Evolutionary conservation across 768 basidiomycete species (phyloP).

Genomic region (Paxillus involutus): DNA sequence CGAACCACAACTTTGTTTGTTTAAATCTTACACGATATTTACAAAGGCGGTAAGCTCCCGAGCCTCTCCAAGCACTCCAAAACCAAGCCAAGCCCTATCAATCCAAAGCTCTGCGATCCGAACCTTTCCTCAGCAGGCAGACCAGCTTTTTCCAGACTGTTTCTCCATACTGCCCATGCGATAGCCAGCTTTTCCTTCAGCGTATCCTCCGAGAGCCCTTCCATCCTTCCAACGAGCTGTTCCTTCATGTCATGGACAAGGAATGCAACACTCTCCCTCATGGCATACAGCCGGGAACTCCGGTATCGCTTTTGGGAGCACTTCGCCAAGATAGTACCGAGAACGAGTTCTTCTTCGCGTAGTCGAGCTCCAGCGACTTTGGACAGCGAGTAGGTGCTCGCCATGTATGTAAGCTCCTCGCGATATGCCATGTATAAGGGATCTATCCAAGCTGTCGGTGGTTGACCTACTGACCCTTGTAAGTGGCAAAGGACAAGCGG

Average conservation of each 20-base stretch:
- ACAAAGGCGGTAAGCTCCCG: conserved; percentile 27
- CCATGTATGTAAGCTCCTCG: conserved; percentile 71
- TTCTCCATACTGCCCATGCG: conserved; percentile 69
- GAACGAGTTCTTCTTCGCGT: conserved; percentile 71
- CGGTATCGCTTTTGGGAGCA: conserved; percentile 64
- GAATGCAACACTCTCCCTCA: conserved; percentile 55
- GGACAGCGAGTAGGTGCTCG: conserved; percentile 64
- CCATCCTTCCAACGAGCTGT: conserved; percentile 32
- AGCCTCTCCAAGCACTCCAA: conserved; percentile 56
- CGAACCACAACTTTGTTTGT: no score
- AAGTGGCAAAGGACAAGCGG: conserved; percentile 24
- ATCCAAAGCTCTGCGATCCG: conserved; percentile 64
- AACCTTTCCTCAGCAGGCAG: conserved; percentile 32
- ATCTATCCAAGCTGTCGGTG: conserved; percentile 12
- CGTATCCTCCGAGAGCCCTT: conserved; percentile 24
- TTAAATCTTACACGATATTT: not conserved
- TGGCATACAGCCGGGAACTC: conserved; percentile 56
- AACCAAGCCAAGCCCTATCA: conserved; percentile 60
- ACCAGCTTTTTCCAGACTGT: conserved; percentile 40
- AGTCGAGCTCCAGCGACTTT: conserved; percentile 54
- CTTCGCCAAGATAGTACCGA: conserved; percentile 72
- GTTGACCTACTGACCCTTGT: not conserved
- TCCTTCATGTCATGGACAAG: conserved; percentile 52
- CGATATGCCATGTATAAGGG: conserved; percentile 39
- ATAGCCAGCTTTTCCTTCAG: conserved; percentile 41